Base-by-base conservation (phyloP, 768 basidiomycete genomes). In the Paxillus ammoniavirescens region DNA sequence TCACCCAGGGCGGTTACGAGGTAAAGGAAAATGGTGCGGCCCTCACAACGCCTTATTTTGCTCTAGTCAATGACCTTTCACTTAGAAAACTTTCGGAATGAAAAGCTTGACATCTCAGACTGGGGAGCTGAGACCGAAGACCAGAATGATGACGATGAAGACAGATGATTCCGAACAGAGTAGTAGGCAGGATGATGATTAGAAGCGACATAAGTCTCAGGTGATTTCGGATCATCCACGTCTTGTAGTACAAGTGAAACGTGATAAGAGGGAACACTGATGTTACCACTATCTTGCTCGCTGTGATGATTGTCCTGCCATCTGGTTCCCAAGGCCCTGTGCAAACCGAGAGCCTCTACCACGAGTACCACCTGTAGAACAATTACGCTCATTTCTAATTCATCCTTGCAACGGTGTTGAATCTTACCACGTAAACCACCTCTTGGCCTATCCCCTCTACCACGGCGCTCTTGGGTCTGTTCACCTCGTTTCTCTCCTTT, bases 401-500 rank as follows among this genome's bases (percentile, higher is more conserved):
- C 28, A 17, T 49, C 18, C 40, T 52, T 37, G 31, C 28, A 31
- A 55, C 12, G 52, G 14, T 35, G 35, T 40, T 21, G 18, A 53
- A 65, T 35, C 72, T 66, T 72, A 83, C 86, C 86, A 60, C 86
- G 79, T 42, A 77, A 65, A 45, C 83, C 72, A 48, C 77, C 88
- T 54, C 86, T 75, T 36, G 58, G 58, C 45, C 63, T 75, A 55
- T 91, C 89, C 17, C 85, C 86, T 36, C 88, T 84, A 31, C 89
- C 87, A 53, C 86, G 76, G 48, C 89, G 82, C 64, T 91, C 89
- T 65, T 87, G 85, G 10, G 84, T 75, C 65, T 90, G 89, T 61
- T 92, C 90, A 13, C 86, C 83, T 14, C 88, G 81, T 70, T 91
- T 91, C 61, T 89, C 89, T 23, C 84, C 85, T 65, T 91, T 89